Base-by-base conservation (phyloP, 345 rosid species). In the Cochlearia excelsa region DNA sequence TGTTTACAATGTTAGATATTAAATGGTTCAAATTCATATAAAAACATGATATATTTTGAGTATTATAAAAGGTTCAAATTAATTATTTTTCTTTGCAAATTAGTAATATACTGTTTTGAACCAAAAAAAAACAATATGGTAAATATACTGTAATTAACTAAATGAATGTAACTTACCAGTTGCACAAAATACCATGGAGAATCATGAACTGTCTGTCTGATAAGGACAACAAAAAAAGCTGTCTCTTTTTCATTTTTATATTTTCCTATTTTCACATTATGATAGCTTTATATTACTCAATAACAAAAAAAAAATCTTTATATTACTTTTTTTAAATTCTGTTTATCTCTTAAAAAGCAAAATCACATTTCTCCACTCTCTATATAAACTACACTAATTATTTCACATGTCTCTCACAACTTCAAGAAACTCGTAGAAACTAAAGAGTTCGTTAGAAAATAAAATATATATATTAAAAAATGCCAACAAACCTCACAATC, bases 211-310 rank as follows among this genome's bases (percentile, higher is more conserved):
- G 23, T 37, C 7, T 37, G 40, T 37, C 40, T 37, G 40, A 37
- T 8, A 37, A 37, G 5, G 40, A 37, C 40, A 3, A 37, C 3
- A 37, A 37, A 26, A 48, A 27, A 33, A 69, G 41, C 39, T 11
- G 63, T 8, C 26, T 47, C 50, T 11, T 27, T 45, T 34, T 40
- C 26, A 30, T 30, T 46, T 34, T 3, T 10, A 45, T 1, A 1
- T 3, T n/a, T 63, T 69, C 63, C 30, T 49, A 59, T 50, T 69
- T 70, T 70, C 65, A 57, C 69, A 70, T 70, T 50, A 57, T 50
- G 34, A 49, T 5, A 7, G 3, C 35, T 29, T 62, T 30, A 46
- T 30, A 43, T n/a, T 31, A n/a, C 2, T 51, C 23, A 16, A 16
- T 16, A 16, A 16, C 23, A 16, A 16, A 16, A 16, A 16, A 16